phyloP scores from a whole-genome alignment of 306 rosid species.

The Nissolia schottii region DNA sequence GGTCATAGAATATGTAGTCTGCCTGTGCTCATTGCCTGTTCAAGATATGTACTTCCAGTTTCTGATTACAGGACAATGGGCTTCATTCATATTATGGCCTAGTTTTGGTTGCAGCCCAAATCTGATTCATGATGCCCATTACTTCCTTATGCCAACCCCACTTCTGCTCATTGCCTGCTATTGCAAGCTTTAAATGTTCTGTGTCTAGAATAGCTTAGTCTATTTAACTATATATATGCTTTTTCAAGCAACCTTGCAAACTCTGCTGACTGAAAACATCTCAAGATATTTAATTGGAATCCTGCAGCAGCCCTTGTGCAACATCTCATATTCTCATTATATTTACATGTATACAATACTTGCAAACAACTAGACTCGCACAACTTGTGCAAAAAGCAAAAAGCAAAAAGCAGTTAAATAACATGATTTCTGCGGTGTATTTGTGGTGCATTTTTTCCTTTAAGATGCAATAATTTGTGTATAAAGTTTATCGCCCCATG shows the following conservation, averaged over 20 bases:
- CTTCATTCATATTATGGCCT: not conserved
- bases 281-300: not conserved
- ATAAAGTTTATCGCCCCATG: not conserved
- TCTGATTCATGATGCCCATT: not conserved
- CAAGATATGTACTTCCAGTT: not conserved
- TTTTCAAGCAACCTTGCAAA: slow-evolving; percentile 1
- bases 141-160: too few species aligned
- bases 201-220: too few species aligned
- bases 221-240: not conserved
- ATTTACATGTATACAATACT: not conserved
- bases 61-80: not conserved
- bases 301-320: slow-evolving; percentile 5
- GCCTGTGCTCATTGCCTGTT: not conserved
- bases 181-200: too few species aligned
- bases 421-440: not conserved
- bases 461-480: not conserved
- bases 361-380: not conserved
- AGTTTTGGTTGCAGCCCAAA: not conserved
- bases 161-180: too few species aligned
- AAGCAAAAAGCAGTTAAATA: too few species aligned
- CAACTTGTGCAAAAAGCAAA: not conserved
- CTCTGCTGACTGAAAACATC: slow-evolving; percentile 12
- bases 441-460: too few species aligned
- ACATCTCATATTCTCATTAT: too few species aligned
- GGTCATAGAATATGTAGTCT: not conserved